Evolutionary conservation across 257 asterid species (phyloP).

Genomic region (Datura wrightii): DNA sequence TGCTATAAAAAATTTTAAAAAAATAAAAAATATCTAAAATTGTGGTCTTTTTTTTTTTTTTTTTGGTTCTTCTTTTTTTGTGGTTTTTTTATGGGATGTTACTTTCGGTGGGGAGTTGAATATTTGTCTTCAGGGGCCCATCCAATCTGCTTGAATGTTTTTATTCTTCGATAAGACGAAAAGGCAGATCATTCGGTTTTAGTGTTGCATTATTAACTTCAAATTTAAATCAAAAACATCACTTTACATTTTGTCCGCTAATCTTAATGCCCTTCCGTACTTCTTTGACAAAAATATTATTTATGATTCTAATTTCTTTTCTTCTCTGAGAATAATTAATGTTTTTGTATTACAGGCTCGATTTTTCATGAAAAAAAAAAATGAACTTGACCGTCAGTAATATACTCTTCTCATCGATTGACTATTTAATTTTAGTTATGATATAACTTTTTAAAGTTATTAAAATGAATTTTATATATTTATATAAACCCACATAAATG

Average conservation of each 20-base stretch:
- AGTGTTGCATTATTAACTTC: not conserved
- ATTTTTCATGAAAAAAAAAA: not conserved
- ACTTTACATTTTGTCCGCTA: not conserved
- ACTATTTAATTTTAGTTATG: not conserved
- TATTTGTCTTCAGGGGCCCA: not conserved
- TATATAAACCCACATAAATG: not conserved
- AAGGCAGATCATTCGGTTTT: not conserved
- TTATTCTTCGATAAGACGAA: constrained; percentile 25
- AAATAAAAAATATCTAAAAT: too few species aligned
- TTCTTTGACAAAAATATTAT: not conserved
- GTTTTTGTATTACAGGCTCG: not conserved
- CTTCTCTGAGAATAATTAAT: not conserved
- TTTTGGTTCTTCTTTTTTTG: not conserved
- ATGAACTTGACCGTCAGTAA: too few species aligned
- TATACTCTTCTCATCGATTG: not conserved
- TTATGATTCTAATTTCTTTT: not conserved
- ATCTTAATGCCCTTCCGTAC: not conserved
- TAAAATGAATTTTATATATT: not conserved
- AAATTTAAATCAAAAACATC: not conserved
- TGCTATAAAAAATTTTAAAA: too few species aligned
- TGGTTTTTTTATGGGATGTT: not conserved
- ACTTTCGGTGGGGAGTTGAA: constrained; percentile 30
- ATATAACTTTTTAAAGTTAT: not conserved
- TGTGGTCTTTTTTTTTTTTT: too few species aligned
- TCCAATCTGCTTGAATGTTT: constrained; percentile 8